Base-by-base conservation (phyloP, 2,329 filamentous ascomycete genomes). In the Pseudogymnoascus sp. region DNA sequence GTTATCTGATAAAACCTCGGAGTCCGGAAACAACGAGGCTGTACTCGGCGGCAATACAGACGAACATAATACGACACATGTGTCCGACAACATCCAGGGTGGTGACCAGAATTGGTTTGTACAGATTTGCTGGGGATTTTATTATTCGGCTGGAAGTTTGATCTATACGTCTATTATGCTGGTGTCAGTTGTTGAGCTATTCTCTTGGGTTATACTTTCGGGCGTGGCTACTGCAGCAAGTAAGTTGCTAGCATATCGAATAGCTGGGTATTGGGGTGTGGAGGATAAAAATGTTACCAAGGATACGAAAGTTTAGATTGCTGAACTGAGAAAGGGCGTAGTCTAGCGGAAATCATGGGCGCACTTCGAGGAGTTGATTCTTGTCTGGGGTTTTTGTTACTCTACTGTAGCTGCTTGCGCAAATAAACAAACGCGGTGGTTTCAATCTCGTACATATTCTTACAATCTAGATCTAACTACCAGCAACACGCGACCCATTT, bases 111-210 rank as follows among this genome's bases (percentile, higher is more conserved):
- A 65, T 8, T 73, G 69, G 69, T 65, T 68, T 3, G 68, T 71
- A 9, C 71, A 73, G 59, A 64, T 74, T 48, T 52, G 65, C 2
- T 74, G 72, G 72, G 69, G 67, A 5, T 55, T 73, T 6, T 74
- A 73, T 61, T 73, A 73, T 60, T 70, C 69, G 35, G 69, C 69
- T 2, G 72, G 72, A 4, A 72, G 69, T 18, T 62, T 74, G 48
- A 59, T 73, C 5, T 74, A 67, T 37, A 72, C 68, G 3, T 69
- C 67, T 55, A 73, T 74, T 36, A 74, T 73, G 71, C 67, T 70
- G 4, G 72, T 74, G 3, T 70, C 71, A 2, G 71, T 73, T 13
- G 58, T 69, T 5, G 72, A 73, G 63, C 63, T 74, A 6, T 65
- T 71, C 2, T 64, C 67, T 13, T 74, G 72, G 72, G 66, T 73